phyloP scores from a whole-genome alignment of 805 yeast species.

The Limtongia smithiae region DNA sequence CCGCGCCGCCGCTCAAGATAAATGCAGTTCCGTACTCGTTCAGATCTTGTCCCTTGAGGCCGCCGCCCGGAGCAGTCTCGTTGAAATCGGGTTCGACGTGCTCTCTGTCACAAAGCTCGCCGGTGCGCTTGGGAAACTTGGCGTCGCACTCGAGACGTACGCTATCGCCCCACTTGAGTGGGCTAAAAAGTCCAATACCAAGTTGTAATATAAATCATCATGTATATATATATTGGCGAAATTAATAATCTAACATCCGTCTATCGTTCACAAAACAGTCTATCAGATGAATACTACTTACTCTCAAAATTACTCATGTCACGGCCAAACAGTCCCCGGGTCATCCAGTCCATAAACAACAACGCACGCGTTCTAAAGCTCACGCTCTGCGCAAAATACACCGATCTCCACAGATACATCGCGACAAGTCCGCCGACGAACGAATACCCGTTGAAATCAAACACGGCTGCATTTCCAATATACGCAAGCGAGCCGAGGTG shows the following conservation, averaged over 20 bases:
- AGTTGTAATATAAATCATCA: neutral
- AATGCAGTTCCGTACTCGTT: conserved; percentile 7
- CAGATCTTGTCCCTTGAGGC: conserved; percentile 24
- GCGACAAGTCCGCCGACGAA: conserved; percentile 64
- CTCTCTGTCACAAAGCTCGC: conserved; percentile 12
- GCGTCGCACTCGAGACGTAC: conserved; percentile 23
- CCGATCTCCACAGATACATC: conserved; percentile 72
- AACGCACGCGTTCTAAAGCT: conserved; percentile 60
- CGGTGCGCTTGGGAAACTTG: conserved; percentile 20
- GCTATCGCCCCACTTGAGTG: conserved; percentile 9
- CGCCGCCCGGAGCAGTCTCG: conserved; percentile 13
- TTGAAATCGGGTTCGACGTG: conserved; percentile 6
- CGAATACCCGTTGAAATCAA: conserved; percentile 58
- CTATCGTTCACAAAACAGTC: no score
- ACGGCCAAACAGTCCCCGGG: conserved; percentile 37
- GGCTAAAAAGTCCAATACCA: neutral
- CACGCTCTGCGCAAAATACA: conserved; percentile 65
- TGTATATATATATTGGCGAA: no score
- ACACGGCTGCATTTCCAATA: conserved; percentile 67
- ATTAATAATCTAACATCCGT: no score
- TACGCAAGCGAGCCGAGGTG: conserved; percentile 68
- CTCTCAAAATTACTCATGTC: conserved; percentile 27
- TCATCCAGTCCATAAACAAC: conserved; percentile 65
- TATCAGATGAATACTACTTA: no score
- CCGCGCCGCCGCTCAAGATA: conserved; percentile 14